These are phyloP conservation scores for Volvox reticuliferus DNA, from an alignment of 139 green algal species.

Conservation along the genomic window DNA sequence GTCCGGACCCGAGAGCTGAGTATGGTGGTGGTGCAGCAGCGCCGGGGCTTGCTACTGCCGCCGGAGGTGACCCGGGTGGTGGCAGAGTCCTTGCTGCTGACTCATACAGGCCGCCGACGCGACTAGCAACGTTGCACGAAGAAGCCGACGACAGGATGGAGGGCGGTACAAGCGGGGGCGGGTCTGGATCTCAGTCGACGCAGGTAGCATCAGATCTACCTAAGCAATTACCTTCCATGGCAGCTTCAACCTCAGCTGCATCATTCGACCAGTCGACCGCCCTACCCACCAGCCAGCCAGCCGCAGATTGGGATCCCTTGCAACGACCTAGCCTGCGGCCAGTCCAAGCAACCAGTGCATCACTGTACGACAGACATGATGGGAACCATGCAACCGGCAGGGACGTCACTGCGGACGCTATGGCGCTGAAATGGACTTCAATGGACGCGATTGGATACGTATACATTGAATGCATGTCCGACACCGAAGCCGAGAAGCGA, in stretches of 20 bases:
- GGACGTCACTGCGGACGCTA: not conserved
- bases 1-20: not conserved
- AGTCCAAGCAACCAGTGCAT: not conserved
- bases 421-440: not conserved
- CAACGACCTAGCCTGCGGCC: not conserved
- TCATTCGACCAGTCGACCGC: not conserved
- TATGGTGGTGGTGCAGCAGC: not conserved
- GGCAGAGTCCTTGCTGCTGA: not conserved
- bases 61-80: not conserved
- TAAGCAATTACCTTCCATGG: not conserved
- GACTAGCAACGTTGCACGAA: slow-evolving; percentile 16
- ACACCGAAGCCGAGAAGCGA: not conserved
- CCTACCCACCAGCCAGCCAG: not conserved
- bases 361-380: not conserved
- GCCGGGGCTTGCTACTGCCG: not conserved
- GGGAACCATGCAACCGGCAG: no score
- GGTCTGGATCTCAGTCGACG: not conserved
- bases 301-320: not conserved
- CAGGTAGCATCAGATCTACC: not conserved
- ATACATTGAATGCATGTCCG: not conserved
- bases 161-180: not conserved
- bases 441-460: no score
- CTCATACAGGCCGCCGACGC: not conserved
- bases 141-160: not conserved
- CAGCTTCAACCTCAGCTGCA: not conserved